Base-by-base conservation (phyloP, 148 eudicot species). In the Camellia japonica region DNA sequence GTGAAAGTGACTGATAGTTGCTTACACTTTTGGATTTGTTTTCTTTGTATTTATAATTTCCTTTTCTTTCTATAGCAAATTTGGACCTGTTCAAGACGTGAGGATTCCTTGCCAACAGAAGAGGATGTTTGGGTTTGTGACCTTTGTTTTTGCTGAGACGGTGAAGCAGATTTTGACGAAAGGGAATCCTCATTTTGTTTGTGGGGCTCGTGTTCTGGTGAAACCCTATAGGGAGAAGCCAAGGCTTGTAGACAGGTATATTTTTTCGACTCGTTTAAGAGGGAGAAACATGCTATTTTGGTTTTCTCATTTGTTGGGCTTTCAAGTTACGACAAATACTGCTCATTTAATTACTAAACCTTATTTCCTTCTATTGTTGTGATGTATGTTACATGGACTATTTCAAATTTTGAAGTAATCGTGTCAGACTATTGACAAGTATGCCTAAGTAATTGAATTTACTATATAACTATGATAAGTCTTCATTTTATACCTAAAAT, bases 41-140 rank as follows among this genome's bases (percentile, higher is more conserved):
- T 78, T 67, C 63, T 51, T 30, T 11, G 41, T 6, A 16, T 67
- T 68, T 46, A 43, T 10, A 15, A 42, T 56, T 55, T 19, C 63
- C n/a, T 38, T 2, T 66, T 41, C 3, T 79, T 61, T 82, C 4
- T 13, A 5, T 79, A 91, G 97, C 79, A 82, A 83, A 13, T 91
- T 79, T 77, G 94, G 97, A 3, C 84, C 80, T 12, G 97, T 93
- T 78, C 88, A 88, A 80, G 94, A 91, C 73, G 94, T 91, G 52
- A 86, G 97, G 82, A 93, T 93, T 69, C 97, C 94, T 72, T 79
- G 85, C 81, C 96, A 92, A 84, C 92, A 90, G 72, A 93, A 88
- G 75, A 82, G 97, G 75, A 90, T 89, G 93, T 91, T 85, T 82
- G 97, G 94, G 15, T 93, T 89, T 77, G 94, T 93, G 42, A 91